Conservation (phyloP, 192 early-diverging fungal species). For the Mortierella claussenii region DNA sequence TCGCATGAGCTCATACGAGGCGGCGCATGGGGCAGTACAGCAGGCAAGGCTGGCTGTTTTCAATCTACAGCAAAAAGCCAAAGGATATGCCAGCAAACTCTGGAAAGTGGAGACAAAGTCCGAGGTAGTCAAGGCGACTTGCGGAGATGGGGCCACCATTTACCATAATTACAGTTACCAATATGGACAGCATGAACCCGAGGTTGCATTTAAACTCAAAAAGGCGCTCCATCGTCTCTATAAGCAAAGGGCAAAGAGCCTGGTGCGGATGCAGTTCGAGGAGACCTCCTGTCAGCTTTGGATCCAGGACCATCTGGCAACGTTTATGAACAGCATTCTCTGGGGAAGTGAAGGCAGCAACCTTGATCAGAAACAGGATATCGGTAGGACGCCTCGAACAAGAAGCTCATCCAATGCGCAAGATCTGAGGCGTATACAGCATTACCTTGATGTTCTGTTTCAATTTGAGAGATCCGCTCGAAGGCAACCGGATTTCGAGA, state of each 20-base stretch:
- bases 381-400: not conserved
- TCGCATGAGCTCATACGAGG: conserved; percentile 22
- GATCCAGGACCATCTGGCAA: conserved; percentile 38
- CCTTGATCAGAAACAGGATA: not conserved
- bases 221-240: conserved; percentile 27
- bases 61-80: conserved; percentile 45
- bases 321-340: conserved; percentile 5
- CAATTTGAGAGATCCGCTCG: conserved; percentile 42
- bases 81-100: conserved; percentile 47
- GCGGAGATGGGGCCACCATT: conserved; percentile 38
- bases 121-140: conserved; percentile 32
- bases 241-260: conserved; percentile 33
- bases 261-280: conserved; percentile 32
- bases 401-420: not conserved
- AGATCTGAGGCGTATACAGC: conserved; percentile 1
- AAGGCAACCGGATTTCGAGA: conserved; percentile 47
- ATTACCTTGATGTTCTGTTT: conserved; percentile 47
- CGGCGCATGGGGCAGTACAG: conserved; percentile 36
- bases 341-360: not conserved
- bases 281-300: conserved; percentile 34
- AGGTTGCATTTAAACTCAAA: conserved; percentile 37
- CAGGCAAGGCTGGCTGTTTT: conserved; percentile 32
- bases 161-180: conserved; percentile 41
- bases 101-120: conserved; percentile 47
- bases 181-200: conserved; percentile 33